Percentiles rank a stretch among this genome's conserved stretches.
Conservation (phyloP, 1,284 basidiomycete genomes). For the Ganoderma meredithae region DNA sequence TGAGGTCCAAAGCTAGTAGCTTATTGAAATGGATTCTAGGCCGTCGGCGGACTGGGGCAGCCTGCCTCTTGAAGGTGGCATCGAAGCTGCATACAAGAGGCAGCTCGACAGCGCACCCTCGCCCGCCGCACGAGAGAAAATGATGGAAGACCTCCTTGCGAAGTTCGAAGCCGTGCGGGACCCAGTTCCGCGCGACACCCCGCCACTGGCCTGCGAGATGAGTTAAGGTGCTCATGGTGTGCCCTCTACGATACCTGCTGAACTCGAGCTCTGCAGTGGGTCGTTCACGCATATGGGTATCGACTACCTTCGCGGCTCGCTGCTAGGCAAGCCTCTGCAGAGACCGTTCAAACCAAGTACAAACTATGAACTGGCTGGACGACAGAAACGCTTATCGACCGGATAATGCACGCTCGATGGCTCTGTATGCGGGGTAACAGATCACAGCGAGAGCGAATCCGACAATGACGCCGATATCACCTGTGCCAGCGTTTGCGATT, state of each 20-base stretch:
- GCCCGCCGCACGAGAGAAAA: constrained; percentile 45
- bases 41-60: constrained; percentile 55
- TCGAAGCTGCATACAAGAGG: constrained; percentile 54
- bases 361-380: constrained; percentile 16
- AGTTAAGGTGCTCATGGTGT: constrained; percentile 13
- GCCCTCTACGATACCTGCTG: neutral
- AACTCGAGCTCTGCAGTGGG: constrained; percentile 18
- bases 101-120: constrained; percentile 45
- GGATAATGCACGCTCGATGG: constrained; percentile 43
- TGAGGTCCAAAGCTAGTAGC: neutral
- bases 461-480: constrained; percentile 63
- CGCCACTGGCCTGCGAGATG: constrained; percentile 49
- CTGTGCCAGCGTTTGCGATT: constrained; percentile 54
- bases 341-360: constrained; percentile 14
- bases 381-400: constrained; percentile 15
- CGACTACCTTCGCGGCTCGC: constrained; percentile 19
- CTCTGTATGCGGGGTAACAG: constrained; percentile 50
- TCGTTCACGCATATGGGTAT: constrained; percentile 24
- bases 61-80: constrained; percentile 51
- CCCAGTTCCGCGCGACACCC: constrained; percentile 49
- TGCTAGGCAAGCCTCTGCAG: neutral
- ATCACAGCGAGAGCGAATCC: constrained; percentile 52
- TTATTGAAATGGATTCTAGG: constrained; percentile 37
- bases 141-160: constrained; percentile 46
- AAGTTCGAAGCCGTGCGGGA: constrained; percentile 49